A percentile compares a stretch with the other conserved stretches of the same genome.
Evolutionary conservation across 352 stramenopile species (phyloP).

Genomic region (Phytophthora idaei): DNA sequence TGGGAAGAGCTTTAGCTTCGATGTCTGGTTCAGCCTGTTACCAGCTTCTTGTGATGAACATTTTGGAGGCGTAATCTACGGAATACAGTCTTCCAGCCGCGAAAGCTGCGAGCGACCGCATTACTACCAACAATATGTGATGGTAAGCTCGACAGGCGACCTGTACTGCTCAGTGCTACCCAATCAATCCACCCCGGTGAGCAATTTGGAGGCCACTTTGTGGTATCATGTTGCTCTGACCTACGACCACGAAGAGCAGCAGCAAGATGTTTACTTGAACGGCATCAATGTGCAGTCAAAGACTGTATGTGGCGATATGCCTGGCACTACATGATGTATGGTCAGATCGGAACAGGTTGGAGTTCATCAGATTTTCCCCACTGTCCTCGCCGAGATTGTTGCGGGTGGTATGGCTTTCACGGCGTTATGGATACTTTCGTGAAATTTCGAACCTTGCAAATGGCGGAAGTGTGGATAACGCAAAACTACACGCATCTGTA

Average conservation of each 20-base stretch:
- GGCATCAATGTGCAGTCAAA: constrained; percentile 19
- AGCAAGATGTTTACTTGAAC: constrained; percentile 35
- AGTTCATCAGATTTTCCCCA: constrained; percentile 8
- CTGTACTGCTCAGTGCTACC: constrained; percentile 39
- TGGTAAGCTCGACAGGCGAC: constrained; percentile 26
- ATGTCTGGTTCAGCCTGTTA: constrained; percentile 19
- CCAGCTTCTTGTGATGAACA: background rate
- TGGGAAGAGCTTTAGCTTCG: constrained; percentile 21
- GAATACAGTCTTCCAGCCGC: constrained; percentile 11
- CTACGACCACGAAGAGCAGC: constrained; percentile 24
- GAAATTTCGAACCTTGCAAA: constrained; percentile 4
- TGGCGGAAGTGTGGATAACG: background rate
- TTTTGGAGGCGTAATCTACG: constrained; percentile 20
- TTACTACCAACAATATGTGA: constrained; percentile 35
- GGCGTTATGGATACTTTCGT: constrained; percentile 42
- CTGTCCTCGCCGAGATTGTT: background rate
- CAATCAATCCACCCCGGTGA: constrained; percentile 10
- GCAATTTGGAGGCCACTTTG: constrained; percentile 15
- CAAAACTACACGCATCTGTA: background rate
- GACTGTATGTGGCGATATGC: background rate
- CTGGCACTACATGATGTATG: constrained; percentile 22
- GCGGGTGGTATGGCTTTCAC: constrained; percentile 41
- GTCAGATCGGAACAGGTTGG: constrained; percentile 39
- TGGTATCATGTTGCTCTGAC: constrained; percentile 51
- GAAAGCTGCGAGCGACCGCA: constrained; percentile 10